phyloP scores from a whole-genome alignment of 768 basidiomycete species.

The Mycena maculata region DNA sequence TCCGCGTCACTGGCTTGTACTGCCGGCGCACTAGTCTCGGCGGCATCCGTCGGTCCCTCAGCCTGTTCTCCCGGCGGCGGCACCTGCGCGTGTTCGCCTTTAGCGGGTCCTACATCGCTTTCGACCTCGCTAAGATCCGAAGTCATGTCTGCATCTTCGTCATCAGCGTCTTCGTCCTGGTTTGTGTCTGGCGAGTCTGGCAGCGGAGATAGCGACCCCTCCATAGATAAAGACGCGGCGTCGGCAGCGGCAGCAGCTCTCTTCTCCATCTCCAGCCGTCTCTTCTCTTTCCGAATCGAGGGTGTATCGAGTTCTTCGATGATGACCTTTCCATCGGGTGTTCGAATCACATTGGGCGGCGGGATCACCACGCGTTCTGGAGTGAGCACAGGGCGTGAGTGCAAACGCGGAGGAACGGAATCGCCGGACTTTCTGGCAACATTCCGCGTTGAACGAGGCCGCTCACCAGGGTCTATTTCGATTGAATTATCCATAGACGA shows the following conservation, averaged over 20 bases:
- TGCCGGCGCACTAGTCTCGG: no score
- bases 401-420: conserved; percentile 15
- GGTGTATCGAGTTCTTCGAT: conserved; percentile 83
- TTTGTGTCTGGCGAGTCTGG: conserved; percentile 27
- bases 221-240: conserved; percentile 4
- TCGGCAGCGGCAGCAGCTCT: conserved; percentile 36
- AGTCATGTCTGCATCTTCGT: conserved; percentile 27
- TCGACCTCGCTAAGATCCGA: conserved; percentile 61
- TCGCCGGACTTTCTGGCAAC: conserved; percentile 8
- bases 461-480: conserved; percentile 37
- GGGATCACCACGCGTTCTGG: conserved; percentile 32
- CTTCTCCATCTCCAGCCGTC: conserved; percentile 56
- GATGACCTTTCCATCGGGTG: conserved; percentile 63
- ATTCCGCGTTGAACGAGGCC: conserved; percentile 21
- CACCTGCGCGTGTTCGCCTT: conserved; percentile 14
- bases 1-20: no score
- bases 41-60: background rate
- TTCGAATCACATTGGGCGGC: conserved; percentile 41
- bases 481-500: conserved; percentile 35
- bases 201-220: conserved; percentile 19
- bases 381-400: conserved; percentile 21
- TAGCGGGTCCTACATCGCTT: conserved; percentile 35
- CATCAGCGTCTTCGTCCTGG: conserved; percentile 7
- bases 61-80: background rate
- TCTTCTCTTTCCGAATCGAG: conserved; percentile 70